Base-by-base conservation (phyloP, 2,329 filamentous ascomycete genomes). In the Aspergillus vadensis region DNA sequence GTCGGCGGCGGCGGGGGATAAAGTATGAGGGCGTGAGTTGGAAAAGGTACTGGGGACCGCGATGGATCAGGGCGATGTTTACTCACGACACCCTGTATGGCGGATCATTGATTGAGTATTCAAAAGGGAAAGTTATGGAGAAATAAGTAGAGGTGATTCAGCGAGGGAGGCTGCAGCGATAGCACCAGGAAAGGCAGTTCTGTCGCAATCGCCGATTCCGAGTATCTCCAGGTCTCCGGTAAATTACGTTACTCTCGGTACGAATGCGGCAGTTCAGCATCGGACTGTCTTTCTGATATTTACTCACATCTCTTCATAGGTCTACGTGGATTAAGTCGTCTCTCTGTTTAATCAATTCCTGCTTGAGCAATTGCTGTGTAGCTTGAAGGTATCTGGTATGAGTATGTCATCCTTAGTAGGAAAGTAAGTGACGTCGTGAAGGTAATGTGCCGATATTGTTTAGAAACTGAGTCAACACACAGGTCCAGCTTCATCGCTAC, bases 171-270 rank as follows among this genome's bases (percentile, higher is more conserved):
- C 44, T 19, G 48, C 39, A 52, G 44, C 15, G 30, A 60, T 55
- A 55, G 59, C 60, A 52, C 53, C 49, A 62, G 55, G 14, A 23
- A 15, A 21, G 52, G 30, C 41, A 49, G 27, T 55, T 67, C 66
- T 70, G 69, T 67, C 67, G 70, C 70, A 69, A 72, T 70, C 64
- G 62, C 63, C 55, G 55, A 50, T 55, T 52, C 15, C 21, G 55
- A 47, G 19, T 27, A 43, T 25, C 36, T 44, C 49, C 32, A 27
- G 12, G 50, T 39, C 41, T 36, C 55, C 49, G 44, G 41, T 55
- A 54, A 57, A 32, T 55, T 55, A 44, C 38, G 52, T 43, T 44
- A 41, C 52, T 39, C 39, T 39, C 39, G 52, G 30, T 44, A 55
- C 52, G 52, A 39, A 32, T 39, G 39, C 52, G 39, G 38, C 41